Evolutionary conservation across 495 filamentous ascomycete species (phyloP), one percentile per base, ranked within the genome.

Genomic region (Choiromyces venosus): DNA sequence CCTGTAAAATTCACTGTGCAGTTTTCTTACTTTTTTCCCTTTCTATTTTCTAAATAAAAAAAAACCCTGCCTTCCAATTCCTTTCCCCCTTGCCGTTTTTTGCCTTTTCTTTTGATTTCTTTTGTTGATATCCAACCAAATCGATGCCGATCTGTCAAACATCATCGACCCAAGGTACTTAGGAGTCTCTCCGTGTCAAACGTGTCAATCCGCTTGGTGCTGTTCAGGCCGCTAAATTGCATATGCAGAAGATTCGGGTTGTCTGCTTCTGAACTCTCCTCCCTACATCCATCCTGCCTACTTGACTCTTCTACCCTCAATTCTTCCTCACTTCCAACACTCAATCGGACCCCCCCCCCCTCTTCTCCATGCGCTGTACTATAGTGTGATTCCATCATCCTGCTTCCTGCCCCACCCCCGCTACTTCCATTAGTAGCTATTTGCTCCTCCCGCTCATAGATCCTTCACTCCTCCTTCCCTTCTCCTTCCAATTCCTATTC

Each of bases 121-220:
- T 56, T 52, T 25, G 61, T n/a, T n/a, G 36, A 52, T 66, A 52
- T 52, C 71, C 75, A 71, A 77, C 68, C 66, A 72, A 64, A 76
- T 71, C 73, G 73, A 67, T 67, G 68, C 70, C 66, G 69, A 77
- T 77, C 69, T 77, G 74, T 77, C 74, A 77, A 77, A 77, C 75
- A 56, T 71, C 76, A 73, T 77, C 76, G 70, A 77, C 65, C 75
- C 73, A 77, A 77, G 75, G 75, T 76, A 77, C 69, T 44, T 69
- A 52, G 35, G 37, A 42, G 73, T 68, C 36, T 69, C 75, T 66
- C 69, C 72, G 66, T 70, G 74, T 77, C 74, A 77, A 77, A 77
- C 75, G 75, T 77, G 75, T 77, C 75, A 76, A 77, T 77, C 75
- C 76, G 69, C 75, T 77, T 73, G 75, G 52, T 76, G 69, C 71